Evolutionary conservation across 805 yeast species (phyloP).

Genomic region (Schizosaccharomyces cryophilus): DNA sequence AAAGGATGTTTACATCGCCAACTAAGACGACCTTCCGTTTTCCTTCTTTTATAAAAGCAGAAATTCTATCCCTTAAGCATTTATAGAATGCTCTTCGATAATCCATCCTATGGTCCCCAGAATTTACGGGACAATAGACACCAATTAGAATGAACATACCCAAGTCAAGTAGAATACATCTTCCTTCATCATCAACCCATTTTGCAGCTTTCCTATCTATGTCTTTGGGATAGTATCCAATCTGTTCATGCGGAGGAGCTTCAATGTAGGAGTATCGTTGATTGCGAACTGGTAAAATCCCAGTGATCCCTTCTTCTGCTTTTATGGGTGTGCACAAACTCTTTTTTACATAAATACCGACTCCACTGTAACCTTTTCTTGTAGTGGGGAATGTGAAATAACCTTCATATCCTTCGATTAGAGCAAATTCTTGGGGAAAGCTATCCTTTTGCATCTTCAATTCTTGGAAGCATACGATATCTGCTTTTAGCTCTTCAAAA

Average conservation of each 20-base stretch:
- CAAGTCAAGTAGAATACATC: constrained; percentile 54
- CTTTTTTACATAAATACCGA: constrained; percentile 49
- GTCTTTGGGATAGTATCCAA: neutral
- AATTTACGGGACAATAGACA: constrained; percentile 79
- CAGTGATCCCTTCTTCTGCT: constrained; percentile 87
- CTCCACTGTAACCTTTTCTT: constrained; percentile 79
- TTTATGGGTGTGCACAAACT: constrained; percentile 16
- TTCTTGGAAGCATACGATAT: constrained; percentile 70
- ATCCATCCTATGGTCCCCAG: constrained; percentile 29
- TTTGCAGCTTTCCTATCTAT: constrained; percentile 8
- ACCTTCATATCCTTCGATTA: constrained; percentile 31
- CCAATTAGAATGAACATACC: constrained; percentile 23
- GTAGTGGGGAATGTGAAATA: constrained; percentile 42
- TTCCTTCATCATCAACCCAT: constrained; percentile 57
- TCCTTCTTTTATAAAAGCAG: constrained; percentile 21
- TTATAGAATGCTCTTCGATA: constrained; percentile 34
- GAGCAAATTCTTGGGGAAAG: constrained; percentile 24
- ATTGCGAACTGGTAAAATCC: constrained; percentile 15
- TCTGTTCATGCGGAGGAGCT: neutral
- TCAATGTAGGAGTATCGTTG: neutral
- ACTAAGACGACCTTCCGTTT: constrained; percentile 53
- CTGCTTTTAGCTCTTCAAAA: constrained; percentile 36
- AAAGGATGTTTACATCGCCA: constrained; percentile 73
- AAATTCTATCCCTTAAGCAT: constrained; percentile 35
- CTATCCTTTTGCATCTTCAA: constrained; percentile 38